phyloP scores from a whole-genome alignment of 208 protist genomes.

The Tritrichomonas foetus region DNA sequence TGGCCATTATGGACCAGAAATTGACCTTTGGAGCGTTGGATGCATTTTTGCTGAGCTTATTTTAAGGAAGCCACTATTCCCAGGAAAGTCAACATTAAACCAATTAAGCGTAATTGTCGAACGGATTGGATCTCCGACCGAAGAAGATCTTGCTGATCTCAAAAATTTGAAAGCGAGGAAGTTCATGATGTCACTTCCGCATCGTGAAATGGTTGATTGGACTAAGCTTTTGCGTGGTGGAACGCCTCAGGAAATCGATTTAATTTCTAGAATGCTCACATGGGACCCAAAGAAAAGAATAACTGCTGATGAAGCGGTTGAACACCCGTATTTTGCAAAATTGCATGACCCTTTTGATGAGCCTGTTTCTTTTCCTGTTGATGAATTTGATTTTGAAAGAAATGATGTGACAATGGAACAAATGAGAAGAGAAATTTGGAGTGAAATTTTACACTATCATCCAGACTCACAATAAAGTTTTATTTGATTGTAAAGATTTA shows the following conservation, averaged over 20 bases:
- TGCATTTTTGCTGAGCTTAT: constrained; percentile 65
- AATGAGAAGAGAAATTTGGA: background rate
- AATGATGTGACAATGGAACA: background rate
- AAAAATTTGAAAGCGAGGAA: background rate
- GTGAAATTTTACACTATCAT: background rate
- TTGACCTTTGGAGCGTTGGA: constrained; percentile 63
- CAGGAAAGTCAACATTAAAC: constrained; percentile 64
- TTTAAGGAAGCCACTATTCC: constrained; percentile 44
- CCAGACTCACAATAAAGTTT: no score
- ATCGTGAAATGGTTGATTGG: background rate
- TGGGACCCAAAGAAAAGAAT: background rate
- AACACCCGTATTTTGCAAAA: background rate
- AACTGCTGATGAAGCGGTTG: background rate
- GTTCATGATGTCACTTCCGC: background rate
- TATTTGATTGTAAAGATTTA: no score
- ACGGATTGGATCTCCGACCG: constrained; percentile 56
- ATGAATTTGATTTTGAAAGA: background rate
- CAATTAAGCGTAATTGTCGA: constrained; percentile 68
- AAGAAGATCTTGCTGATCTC: background rate
- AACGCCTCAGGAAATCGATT: background rate
- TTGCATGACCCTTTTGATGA: constrained; percentile 31
- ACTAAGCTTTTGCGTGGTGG: background rate
- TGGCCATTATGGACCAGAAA: constrained; percentile 50
- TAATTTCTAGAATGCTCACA: background rate
- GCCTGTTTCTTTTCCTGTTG: background rate